A percentile compares a stretch with the other conserved stretches of the same genome.
These are phyloP conservation scores for Rhodotorula babjevae DNA, from an alignment of 768 basidiomycete species.

Conservation along the genomic window DNA sequence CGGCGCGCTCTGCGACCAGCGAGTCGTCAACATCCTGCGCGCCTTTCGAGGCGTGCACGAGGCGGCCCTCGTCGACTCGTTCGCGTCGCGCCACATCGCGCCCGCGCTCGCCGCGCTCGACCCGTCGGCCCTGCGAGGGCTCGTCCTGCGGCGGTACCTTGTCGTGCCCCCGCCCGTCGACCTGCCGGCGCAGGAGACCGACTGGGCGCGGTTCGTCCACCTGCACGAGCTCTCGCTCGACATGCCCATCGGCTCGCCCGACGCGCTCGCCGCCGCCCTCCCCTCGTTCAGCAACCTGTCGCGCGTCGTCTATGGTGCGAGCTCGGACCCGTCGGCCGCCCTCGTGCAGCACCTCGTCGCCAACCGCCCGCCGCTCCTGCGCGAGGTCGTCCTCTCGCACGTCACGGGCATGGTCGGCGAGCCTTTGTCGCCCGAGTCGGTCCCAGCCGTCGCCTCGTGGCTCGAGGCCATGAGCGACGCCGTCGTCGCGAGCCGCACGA, in stretches of 20 bases:
- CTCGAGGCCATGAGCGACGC: neutral
- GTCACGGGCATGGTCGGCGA: slow-evolving; percentile 20
- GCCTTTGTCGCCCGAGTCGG: slow-evolving; percentile 12
- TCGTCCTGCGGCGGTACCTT: slow-evolving; percentile 13
- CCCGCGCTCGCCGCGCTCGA: slow-evolving; percentile 15
- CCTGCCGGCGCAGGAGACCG: neutral
- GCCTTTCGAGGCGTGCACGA: neutral
- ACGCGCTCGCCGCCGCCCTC: slow-evolving; percentile 4
- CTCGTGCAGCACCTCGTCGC: slow-evolving; percentile 7
- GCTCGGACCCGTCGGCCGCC: slow-evolving; percentile 4
- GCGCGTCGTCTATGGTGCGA: neutral
- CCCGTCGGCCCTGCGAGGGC: neutral
- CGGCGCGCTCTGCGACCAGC: slow-evolving; percentile 22
- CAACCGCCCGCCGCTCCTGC: neutral
- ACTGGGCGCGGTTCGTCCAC: slow-evolving; percentile 3
- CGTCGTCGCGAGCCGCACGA: too few relatives aligned
- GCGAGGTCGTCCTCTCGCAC: slow-evolving; percentile 11
- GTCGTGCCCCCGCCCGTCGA: neutral
- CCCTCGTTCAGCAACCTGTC: neutral
- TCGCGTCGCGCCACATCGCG: slow-evolving; percentile 25
- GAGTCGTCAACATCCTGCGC: slow-evolving; percentile 14
- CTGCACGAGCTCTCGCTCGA: slow-evolving; percentile 10
- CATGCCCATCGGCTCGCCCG: neutral
- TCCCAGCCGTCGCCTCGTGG: slow-evolving; percentile 16
- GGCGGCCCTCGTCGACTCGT: slow-evolving; percentile 13